These are phyloP conservation scores for Leptodontidium sp. DNA, from an alignment of 2,329 filamentous ascomycete genomes.

Conservation along the genomic window DNA sequence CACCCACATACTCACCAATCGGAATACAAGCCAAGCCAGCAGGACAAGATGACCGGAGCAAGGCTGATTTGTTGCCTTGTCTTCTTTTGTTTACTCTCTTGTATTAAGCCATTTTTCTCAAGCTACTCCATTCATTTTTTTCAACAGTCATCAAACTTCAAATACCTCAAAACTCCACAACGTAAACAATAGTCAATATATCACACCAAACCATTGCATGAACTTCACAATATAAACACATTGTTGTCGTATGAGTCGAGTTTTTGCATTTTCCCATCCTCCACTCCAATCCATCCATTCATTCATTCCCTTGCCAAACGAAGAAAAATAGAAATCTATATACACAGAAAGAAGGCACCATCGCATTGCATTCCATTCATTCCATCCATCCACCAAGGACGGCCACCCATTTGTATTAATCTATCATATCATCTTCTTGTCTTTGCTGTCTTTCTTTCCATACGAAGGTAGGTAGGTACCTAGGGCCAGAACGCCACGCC, in stretches of 20 bases:
- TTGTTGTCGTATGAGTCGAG: constrained; percentile 30
- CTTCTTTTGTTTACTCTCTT: background rate
- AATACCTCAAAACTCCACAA: too few relatives aligned
- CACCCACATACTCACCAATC: constrained; percentile 1
- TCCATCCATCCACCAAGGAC: background rate
- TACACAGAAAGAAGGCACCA: constrained; percentile 31
- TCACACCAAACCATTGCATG: too few relatives aligned
- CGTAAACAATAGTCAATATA: too few relatives aligned
- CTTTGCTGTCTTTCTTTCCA: background rate
- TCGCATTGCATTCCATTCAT: background rate
- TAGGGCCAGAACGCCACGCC: constrained; percentile 8
- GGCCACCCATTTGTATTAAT: constrained; percentile 12
- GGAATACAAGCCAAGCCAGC: background rate
- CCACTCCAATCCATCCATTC: background rate
- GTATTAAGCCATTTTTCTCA: too few relatives aligned
- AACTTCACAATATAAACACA: background rate
- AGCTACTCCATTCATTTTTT: too few relatives aligned
- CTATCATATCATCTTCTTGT: background rate
- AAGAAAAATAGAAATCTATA: constrained; percentile 24
- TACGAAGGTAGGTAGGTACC: background rate
- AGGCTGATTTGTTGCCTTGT: background rate
- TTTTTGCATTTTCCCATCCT: constrained; percentile 15
- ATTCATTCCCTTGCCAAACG: background rate
- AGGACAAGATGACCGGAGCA: background rate
- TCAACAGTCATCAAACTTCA: too few relatives aligned